These are phyloP conservation scores for Termitomyces eurrhizus DNA, from an alignment of 768 basidiomycete genomes.

Conservation along the genomic window DNA sequence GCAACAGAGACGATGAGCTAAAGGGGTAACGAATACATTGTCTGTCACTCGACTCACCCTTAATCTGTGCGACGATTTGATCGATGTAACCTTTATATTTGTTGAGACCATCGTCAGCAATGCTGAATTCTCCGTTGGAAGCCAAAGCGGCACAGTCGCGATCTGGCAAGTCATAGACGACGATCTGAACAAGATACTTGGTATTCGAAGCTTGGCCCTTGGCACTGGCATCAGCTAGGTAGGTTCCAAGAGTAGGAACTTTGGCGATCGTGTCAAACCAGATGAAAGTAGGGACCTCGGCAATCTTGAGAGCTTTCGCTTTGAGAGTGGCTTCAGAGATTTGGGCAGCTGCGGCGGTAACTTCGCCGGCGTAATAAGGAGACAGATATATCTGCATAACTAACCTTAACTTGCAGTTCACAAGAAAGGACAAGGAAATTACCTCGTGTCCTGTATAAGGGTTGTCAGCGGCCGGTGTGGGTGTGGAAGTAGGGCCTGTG, in stretches of 20 bases:
- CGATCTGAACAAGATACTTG: constrained; percentile 49
- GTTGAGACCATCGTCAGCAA: constrained; percentile 50
- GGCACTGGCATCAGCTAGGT: constrained; percentile 50
- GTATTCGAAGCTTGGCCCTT: constrained; percentile 39
- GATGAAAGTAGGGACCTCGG: constrained; percentile 60
- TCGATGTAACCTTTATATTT: constrained; percentile 62
- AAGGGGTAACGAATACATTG: background rate
- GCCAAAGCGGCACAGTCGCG: constrained; percentile 64
- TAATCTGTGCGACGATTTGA: constrained; percentile 52
- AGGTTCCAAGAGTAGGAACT: constrained; percentile 48
- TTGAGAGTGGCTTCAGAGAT: constrained; percentile 47
- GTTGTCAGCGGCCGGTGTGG: constrained; percentile 34
- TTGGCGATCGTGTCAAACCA: constrained; percentile 60
- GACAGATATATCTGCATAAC: constrained; percentile 41
- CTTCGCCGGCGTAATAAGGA: constrained; percentile 55
- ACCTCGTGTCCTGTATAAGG: constrained; percentile 51
- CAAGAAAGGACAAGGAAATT: constrained; percentile 4
- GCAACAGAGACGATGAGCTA: background rate
- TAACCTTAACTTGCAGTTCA: background rate
- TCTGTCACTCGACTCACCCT: constrained; percentile 29
- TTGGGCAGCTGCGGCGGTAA: constrained; percentile 42
- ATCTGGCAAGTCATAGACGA: constrained; percentile 59
- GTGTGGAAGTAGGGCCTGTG: background rate
- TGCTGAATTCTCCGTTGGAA: constrained; percentile 63
- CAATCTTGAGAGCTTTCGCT: constrained; percentile 49